These are phyloP conservation scores for Stentor coeruleus DNA, from an alignment of 73 alveolate genomes.

Conservation along the genomic window DNA sequence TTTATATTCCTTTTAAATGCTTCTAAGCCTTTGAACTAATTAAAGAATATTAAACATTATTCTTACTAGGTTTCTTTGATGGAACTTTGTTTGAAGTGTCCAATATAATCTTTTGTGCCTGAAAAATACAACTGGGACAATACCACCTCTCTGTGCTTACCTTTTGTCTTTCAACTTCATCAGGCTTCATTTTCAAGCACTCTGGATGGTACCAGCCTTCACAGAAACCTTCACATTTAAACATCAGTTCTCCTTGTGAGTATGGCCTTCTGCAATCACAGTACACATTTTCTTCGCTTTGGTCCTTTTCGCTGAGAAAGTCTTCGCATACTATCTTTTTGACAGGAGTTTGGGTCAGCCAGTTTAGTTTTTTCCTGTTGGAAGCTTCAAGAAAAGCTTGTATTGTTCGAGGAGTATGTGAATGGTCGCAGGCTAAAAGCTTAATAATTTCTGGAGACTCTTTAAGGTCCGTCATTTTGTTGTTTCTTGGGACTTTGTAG, in stretches of 20 bases:
- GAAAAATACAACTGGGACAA: slow-evolving; percentile 20
- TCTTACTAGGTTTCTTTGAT: background rate
- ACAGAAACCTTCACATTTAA: slow-evolving; percentile 33
- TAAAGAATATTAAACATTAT: too few relatives aligned
- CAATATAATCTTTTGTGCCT: background rate
- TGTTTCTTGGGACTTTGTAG: background rate
- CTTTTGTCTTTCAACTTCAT: slow-evolving; percentile 21
- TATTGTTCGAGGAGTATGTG: background rate
- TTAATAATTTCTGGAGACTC: background rate
- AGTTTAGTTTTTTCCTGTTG: background rate
- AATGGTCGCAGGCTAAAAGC: background rate
- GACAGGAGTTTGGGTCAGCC: background rate
- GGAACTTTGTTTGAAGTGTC: background rate
- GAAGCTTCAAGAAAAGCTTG: background rate
- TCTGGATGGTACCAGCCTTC: slow-evolving; percentile 27
- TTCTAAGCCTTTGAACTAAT: too few relatives aligned
- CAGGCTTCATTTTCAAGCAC: slow-evolving; percentile 14
- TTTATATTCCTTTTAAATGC: too few relatives aligned
- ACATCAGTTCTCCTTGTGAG: slow-evolving; percentile 22
- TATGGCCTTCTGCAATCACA: slow-evolving; percentile 22
- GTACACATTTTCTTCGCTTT: background rate
- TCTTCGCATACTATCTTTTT: background rate
- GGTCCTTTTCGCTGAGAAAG: background rate
- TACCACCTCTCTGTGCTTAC: slow-evolving; percentile 21
- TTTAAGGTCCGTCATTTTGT: background rate